Evolutionary conservation across 148 eudicot species (phyloP).

Genomic region (Polygonum maritimum): DNA sequence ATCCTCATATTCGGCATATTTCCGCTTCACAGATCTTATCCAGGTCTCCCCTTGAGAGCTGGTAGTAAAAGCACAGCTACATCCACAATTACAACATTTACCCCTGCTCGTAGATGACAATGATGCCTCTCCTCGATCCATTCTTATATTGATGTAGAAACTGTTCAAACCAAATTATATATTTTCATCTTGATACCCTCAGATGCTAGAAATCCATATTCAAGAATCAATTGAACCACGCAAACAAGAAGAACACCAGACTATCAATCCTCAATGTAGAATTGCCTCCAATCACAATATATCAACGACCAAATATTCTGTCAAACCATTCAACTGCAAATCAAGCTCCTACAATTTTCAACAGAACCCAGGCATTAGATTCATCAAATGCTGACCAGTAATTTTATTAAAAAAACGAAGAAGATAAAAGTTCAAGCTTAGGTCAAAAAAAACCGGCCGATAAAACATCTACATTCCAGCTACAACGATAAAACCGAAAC

Average conservation of each 20-base stretch:
- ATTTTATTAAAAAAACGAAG: background rate
- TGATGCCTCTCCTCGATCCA: slow-evolving; percentile 38
- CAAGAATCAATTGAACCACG: background rate
- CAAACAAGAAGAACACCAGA: background rate
- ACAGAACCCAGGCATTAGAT: background rate
- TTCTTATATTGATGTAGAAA: slow-evolving; percentile 15
- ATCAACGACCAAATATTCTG: background rate
- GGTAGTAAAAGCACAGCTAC: slow-evolving; percentile 44
- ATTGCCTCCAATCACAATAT: background rate
- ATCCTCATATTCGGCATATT: slow-evolving; percentile 49
- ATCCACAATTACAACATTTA: slow-evolving; percentile 68
- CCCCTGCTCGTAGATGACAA: slow-evolving; percentile 35
- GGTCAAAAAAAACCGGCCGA: background rate
- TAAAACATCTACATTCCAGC: background rate
- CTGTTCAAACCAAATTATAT: background rate
- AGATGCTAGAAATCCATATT: background rate
- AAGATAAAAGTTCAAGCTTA: background rate
- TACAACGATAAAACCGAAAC: background rate
- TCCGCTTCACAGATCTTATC: slow-evolving; percentile 76
- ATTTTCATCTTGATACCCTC: background rate
- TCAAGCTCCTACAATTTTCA: slow-evolving; percentile 2
- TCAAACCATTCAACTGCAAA: background rate
- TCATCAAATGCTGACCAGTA: background rate
- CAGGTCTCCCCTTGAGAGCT: slow-evolving; percentile 40
- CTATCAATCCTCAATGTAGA: background rate